Evolutionary conservation across 1,139 yeast genomes (phyloP), one percentile per base, ranked within the genome.

Genomic region (Yamadazyma mexicana): DNA sequence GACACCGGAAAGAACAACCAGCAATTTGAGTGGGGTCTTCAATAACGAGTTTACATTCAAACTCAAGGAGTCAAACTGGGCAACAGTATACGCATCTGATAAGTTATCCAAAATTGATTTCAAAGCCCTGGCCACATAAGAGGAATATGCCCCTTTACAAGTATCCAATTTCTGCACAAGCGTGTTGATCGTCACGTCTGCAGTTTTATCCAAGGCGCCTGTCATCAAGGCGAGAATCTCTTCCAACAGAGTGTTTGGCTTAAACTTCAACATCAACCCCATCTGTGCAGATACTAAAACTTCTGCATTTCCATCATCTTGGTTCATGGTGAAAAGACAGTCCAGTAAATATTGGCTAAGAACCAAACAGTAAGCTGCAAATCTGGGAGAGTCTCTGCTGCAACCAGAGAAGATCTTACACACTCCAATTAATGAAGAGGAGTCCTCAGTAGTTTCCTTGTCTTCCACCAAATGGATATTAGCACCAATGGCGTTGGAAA

Each of bases 401-500:
- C 16, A 10, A 2, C 11, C 4, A 8, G 43, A 30, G 24, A 44
- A 38, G 6, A 32, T 30, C 12, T 30, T 39, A 34, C 42, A 34
- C 9, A 27, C 25, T 17, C 42, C 38, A 23, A 48, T 33, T 6
- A 49, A 31, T 2, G 45, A 32, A 3, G 26, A 24, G 15, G 3
- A 5, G 12, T 28, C 14, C 5, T 9, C 11, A 9, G 16, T 9
- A 0, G 11, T 7, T 9, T 40, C 29, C 2, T 39, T 39, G 1
- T 50, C 50, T 2, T 48, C 35, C 10, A 73, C 47, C 22, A 77
- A 50, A 43, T 64, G 68, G 1, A 70, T 56, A 37, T 67, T 70
- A 18, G 64, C 61, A 14, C 62, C 71, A 35, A 79, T 50, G 2
- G 79, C 68, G 46, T 75, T 77, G 0, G 79, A 71, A 20, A 77